Conservation (phyloP, 2,329 filamentous ascomycete species). For the Thelonectria rubi region DNA sequence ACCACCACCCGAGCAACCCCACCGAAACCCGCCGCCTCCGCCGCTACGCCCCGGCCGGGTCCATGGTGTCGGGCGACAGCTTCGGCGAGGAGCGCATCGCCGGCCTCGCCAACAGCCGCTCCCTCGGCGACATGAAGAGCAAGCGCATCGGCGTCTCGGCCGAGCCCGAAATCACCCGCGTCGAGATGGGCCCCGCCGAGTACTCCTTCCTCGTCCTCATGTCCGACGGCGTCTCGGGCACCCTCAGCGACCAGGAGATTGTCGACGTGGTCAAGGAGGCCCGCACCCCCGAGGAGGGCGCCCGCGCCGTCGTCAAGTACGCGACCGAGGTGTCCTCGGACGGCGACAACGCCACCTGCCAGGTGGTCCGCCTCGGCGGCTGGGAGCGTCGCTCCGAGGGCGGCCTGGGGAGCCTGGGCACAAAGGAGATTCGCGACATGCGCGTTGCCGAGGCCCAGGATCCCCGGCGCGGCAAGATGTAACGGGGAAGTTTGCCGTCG, state of each 20-base stretch:
- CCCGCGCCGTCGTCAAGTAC: slow-evolving; percentile 81
- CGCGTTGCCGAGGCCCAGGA: slow-evolving; percentile 82
- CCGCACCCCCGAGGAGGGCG: slow-evolving; percentile 86
- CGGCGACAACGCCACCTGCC: slow-evolving; percentile 75
- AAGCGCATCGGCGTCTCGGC: slow-evolving; percentile 95
- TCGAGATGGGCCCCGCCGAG: slow-evolving; percentile 83
- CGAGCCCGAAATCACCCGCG: slow-evolving; percentile 85
- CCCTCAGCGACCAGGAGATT: slow-evolving; percentile 90
- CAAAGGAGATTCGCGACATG: slow-evolving; percentile 89
- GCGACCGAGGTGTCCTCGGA: slow-evolving; percentile 81
- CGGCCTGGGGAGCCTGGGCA: slow-evolving; percentile 86
- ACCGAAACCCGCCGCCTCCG: slow-evolving; percentile 84
- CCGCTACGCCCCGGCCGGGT: slow-evolving; percentile 77
- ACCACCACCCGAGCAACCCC: slow-evolving; percentile 92
- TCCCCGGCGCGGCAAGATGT: slow-evolving; percentile 74
- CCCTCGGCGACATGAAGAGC: slow-evolving; percentile 90
- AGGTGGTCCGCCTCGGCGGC: slow-evolving; percentile 72
- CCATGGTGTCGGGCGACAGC: slow-evolving; percentile 86
- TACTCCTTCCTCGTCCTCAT: slow-evolving; percentile 90
- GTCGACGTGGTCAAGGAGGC: slow-evolving; percentile 96
- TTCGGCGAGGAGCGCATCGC: slow-evolving; percentile 97
- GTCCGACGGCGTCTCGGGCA: slow-evolving; percentile 88
- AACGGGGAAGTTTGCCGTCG: slow-evolving; percentile 9
- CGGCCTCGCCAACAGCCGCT: slow-evolving; percentile 90
- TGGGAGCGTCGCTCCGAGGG: slow-evolving; percentile 82